Percentiles rank a stretch among this genome's conserved stretches.
phyloP scores from a whole-genome alignment of 352 stramenopile genomes.

The Halophytophthora polymorphica region DNA sequence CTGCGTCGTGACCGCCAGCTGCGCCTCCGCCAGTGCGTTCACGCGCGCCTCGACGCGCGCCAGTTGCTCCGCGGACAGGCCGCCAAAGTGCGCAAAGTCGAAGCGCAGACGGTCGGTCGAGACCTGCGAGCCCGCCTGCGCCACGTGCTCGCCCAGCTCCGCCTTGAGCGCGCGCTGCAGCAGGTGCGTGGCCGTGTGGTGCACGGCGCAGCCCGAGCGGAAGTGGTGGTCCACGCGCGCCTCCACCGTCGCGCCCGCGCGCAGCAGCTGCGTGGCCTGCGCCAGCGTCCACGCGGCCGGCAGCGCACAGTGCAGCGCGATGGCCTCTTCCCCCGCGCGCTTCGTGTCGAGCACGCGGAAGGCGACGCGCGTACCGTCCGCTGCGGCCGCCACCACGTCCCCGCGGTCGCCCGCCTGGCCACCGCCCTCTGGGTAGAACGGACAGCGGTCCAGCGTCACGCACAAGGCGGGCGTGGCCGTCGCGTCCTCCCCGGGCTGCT shows the following conservation, averaged over 20 bases:
- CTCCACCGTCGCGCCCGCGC: conserved; percentile 18
- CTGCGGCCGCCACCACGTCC: conserved; percentile 22
- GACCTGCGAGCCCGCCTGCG: conserved; percentile 72
- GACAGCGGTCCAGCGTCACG: conserved; percentile 52
- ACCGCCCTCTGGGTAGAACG: conserved; percentile 77
- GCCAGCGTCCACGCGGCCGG: conserved; percentile 24
- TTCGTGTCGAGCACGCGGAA: conserved; percentile 45
- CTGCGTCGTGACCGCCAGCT: conserved; percentile 34
- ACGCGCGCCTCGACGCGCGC: conserved; percentile 50
- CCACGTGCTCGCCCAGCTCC: conserved; percentile 68
- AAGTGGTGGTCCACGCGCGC: conserved; percentile 49
- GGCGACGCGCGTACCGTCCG: conserved; percentile 3
- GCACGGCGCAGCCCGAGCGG: conserved; percentile 45
- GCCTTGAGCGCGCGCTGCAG: conserved; percentile 66
- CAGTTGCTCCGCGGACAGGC: conserved; percentile 57
- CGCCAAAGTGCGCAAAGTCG: conserved; percentile 82
- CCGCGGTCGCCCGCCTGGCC: conserved; percentile 74
- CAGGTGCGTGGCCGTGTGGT: conserved; percentile 82
- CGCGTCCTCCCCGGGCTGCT: neutral
- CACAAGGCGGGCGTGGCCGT: conserved; percentile 19
- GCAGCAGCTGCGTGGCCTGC: conserved; percentile 23
- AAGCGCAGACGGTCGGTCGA: conserved; percentile 62
- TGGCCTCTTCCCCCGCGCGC: conserved; percentile 33
- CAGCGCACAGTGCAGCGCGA: conserved; percentile 46
- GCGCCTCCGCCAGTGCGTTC: conserved; percentile 48